A percentile compares a stretch with the other conserved stretches of the same genome.
Evolutionary conservation across 129 eudicot genomes (phyloP).

Genomic region (Pseudognaphalium luteoalbum): DNA sequence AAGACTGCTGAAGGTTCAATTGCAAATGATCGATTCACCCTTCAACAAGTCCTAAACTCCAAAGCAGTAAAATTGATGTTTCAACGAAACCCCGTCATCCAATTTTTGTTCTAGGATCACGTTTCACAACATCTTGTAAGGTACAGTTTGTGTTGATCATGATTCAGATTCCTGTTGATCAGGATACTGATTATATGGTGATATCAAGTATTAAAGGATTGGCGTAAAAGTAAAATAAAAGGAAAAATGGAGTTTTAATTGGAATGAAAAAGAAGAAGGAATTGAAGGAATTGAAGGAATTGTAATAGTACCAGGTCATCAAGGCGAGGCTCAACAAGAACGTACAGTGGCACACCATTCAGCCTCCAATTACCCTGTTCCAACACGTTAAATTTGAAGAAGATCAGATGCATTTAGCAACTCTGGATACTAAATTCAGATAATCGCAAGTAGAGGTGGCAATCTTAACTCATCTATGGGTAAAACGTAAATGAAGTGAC

Average conservation of each 20-base stretch:
- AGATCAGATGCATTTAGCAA: constrained; percentile 1
- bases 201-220: not conserved
- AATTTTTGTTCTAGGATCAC: constrained; percentile 2
- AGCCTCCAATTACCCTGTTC: constrained; percentile 65
- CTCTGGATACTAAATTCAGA: not conserved
- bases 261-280: not conserved
- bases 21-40: constrained; percentile 10
- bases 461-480: no score
- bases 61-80: constrained; percentile 17
- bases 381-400: not conserved
- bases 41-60: constrained; percentile 22
- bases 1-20: constrained; percentile 12
- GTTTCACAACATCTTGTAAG: constrained; percentile 22
- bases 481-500: no score
- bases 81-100: constrained; percentile 7
- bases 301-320: constrained; percentile 37
- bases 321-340: constrained; percentile 91
- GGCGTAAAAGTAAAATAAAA: not conserved
- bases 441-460: not conserved
- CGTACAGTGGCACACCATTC: constrained; percentile 72
- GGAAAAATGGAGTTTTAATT: not conserved
- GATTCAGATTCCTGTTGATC: not conserved
- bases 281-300: no score
- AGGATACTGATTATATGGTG: not conserved
- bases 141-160: not conserved